Evolutionary conservation across 2,329 filamentous ascomycete genomes (phyloP).

Genomic region (Tolypocladium sp.): DNA sequence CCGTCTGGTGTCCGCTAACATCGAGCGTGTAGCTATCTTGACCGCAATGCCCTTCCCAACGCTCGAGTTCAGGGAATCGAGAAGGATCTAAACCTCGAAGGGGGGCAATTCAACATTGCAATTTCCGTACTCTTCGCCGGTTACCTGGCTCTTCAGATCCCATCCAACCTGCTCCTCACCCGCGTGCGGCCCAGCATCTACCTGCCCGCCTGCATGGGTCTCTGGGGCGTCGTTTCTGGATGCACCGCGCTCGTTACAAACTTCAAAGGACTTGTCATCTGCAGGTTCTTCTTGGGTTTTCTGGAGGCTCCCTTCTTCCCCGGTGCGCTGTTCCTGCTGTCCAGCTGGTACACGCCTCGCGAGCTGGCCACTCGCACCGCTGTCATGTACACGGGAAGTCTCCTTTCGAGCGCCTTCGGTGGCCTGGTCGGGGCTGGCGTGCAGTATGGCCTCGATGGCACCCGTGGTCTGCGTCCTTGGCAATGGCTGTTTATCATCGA

Average conservation of each 20-base stretch:
- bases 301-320: slow-evolving; percentile 30
- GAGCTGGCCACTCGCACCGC: slow-evolving; percentile 32
- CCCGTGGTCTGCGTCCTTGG: slow-evolving; percentile 17
- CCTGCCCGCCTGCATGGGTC: slow-evolving; percentile 25
- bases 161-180: slow-evolving; percentile 29
- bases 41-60: neutral
- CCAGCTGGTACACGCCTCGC: slow-evolving; percentile 45
- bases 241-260: slow-evolving; percentile 30
- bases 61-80: neutral
- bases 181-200: slow-evolving; percentile 33
- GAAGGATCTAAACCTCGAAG: neutral
- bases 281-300: slow-evolving; percentile 30
- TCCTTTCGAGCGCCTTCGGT: slow-evolving; percentile 26
- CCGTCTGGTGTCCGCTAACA: neutral
- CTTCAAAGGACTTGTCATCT: slow-evolving; percentile 30
- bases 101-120: slow-evolving; percentile 5
- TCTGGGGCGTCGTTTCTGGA: slow-evolving; percentile 30
- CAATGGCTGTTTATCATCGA: slow-evolving; percentile 24
- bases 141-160: slow-evolving; percentile 20
- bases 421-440: slow-evolving; percentile 34
- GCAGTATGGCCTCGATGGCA: slow-evolving; percentile 21
- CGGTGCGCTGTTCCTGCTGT: slow-evolving; percentile 30
- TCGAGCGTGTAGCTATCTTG: neutral
- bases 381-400: slow-evolving; percentile 33
- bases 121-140: slow-evolving; percentile 27